Evolutionary conservation across 2,329 filamentous ascomycete species (phyloP).

Genomic region (Cladosporium austrohemisphaericum): DNA sequence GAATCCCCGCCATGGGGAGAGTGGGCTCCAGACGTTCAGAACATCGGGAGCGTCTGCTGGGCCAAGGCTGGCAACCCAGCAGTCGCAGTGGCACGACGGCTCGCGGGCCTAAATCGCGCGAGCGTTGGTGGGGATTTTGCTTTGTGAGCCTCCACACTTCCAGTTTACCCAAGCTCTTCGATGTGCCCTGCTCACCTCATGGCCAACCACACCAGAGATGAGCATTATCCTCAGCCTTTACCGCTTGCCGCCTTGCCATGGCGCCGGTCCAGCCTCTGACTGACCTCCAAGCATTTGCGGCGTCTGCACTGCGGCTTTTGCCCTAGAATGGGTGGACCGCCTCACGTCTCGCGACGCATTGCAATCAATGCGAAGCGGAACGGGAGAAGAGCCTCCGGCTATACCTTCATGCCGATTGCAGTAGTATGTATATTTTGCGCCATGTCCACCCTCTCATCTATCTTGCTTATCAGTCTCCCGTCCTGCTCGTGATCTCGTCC

Average conservation of each 20-base stretch:
- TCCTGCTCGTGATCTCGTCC: slow-evolving; percentile 1
- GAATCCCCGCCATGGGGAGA: slow-evolving; percentile 1
- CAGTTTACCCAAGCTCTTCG: slow-evolving; percentile 7
- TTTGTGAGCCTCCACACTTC: slow-evolving; percentile 8
- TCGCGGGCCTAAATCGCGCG: neutral
- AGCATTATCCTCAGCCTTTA: neutral
- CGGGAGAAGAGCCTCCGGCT: slow-evolving; percentile 14
- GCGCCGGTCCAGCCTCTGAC: neutral
- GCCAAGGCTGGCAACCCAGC: neutral
- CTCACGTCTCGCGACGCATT: slow-evolving; percentile 5
- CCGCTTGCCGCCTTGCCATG: slow-evolving; percentile 6
- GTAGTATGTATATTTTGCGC: slow-evolving; percentile 10
- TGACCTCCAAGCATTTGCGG: slow-evolving; percentile 11
- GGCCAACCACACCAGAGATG: neutral
- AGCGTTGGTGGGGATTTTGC: slow-evolving; percentile 1
- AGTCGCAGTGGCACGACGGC: neutral
- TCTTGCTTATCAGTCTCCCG: neutral
- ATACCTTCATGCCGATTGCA: slow-evolving; percentile 8
- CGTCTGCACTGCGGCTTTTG: slow-evolving; percentile 13
- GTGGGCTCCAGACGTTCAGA: neutral
- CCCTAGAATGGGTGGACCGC: slow-evolving; percentile 10
- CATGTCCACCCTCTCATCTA: slow-evolving; percentile 6
- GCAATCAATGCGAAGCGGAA: slow-evolving; percentile 15
- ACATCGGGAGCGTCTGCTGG: slow-evolving; percentile 4
- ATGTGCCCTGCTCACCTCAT: neutral